Conservation (phyloP, 2,329 filamentous ascomycete genomes). For the Colletotrichum neosansevieriae region DNA sequence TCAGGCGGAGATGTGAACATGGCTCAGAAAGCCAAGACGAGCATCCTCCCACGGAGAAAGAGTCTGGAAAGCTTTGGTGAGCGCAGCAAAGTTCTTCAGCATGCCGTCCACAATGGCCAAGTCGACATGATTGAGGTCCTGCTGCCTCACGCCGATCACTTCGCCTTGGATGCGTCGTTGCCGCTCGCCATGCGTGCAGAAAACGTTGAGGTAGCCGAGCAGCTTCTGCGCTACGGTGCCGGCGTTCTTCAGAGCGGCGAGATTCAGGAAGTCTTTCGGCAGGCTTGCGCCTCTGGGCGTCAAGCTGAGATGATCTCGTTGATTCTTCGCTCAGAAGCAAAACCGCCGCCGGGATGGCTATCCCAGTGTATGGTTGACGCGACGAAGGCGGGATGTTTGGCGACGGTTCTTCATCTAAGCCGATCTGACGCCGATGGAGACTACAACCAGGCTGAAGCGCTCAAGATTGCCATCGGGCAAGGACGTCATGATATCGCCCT, state of each 20-base stretch:
- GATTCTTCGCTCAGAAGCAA: slow-evolving; percentile 62
- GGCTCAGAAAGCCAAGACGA: slow-evolving; percentile 59
- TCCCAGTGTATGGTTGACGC: slow-evolving; percentile 67
- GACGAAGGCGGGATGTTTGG: slow-evolving; percentile 60
- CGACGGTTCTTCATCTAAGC: slow-evolving; percentile 63
- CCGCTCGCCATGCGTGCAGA: slow-evolving; percentile 60
- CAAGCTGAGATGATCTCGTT: slow-evolving; percentile 60
- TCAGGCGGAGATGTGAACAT: slow-evolving; percentile 65
- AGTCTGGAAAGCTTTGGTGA: slow-evolving; percentile 63
- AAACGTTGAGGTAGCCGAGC: slow-evolving; percentile 57
- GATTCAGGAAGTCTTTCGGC: slow-evolving; percentile 65
- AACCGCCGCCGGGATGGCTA: slow-evolving; percentile 56
- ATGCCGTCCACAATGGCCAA: slow-evolving; percentile 63
- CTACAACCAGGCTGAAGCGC: slow-evolving; percentile 63
- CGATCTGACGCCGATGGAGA: slow-evolving; percentile 66
- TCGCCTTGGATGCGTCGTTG: slow-evolving; percentile 63
- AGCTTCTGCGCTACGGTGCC: slow-evolving; percentile 65
- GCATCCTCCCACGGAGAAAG: slow-evolving; percentile 61
- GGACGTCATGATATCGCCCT: slow-evolving; percentile 66
- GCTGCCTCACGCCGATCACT: slow-evolving; percentile 63
- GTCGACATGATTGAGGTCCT: slow-evolving; percentile 66
- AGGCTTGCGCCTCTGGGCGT: slow-evolving; percentile 60
- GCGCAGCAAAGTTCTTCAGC: slow-evolving; percentile 62
- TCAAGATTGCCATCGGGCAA: slow-evolving; percentile 62
- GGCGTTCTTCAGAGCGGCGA: slow-evolving; percentile 50